Evolutionary conservation across 345 rosid species (phyloP), one percentile per base, ranked within the genome.

Genomic region (Kernera saxatilis): DNA sequence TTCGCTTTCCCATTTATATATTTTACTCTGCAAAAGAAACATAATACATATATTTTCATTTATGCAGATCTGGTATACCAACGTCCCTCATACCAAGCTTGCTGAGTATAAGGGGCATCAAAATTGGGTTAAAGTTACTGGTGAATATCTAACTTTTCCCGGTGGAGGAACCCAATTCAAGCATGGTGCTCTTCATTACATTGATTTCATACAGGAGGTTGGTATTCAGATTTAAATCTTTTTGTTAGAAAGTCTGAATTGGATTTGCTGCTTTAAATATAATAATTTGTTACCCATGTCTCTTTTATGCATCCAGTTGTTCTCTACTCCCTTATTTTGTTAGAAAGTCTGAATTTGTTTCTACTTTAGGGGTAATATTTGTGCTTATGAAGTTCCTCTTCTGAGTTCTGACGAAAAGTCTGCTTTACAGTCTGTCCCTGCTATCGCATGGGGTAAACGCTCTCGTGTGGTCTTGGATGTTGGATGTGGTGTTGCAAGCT

Each of bases 401-500:
- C 73, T 78, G 27, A 72, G 41, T 57, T 32, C 73, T 78, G 27
- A 72, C 54, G 26, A 76, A 35, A 29, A 8, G 19, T 60, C 11
- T 68, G 37, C 51, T 49, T 23, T 87, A 73, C 86, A 93, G 98
- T 83, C 96, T 79, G 88, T 89, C 60, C 82, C 86, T 71, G 95
- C 76, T 51, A 76, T 94, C 58, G 86, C 84, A 18, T 94, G 98
- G 98, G 97, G 98, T 70, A 90, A 84, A 60, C 85, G 73, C 15
- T 67, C 98, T 45, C 93, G 98, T 12, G 97, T 95, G 43, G 54
- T 90, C 49, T 81, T 95, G 84, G 98, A 95, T 75, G 98, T 95
- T 78, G 99, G 99, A 76, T 95, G 98, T 77, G 99, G 99, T 44
- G 98, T 92, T 79, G 98, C 99, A 63, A 92, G 98, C 74, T 90